Percentiles rank a stretch among this genome's conserved stretches.
Evolutionary conservation across 164 flowering plant species (phyloP).

Genomic region (Santalum album): DNA sequence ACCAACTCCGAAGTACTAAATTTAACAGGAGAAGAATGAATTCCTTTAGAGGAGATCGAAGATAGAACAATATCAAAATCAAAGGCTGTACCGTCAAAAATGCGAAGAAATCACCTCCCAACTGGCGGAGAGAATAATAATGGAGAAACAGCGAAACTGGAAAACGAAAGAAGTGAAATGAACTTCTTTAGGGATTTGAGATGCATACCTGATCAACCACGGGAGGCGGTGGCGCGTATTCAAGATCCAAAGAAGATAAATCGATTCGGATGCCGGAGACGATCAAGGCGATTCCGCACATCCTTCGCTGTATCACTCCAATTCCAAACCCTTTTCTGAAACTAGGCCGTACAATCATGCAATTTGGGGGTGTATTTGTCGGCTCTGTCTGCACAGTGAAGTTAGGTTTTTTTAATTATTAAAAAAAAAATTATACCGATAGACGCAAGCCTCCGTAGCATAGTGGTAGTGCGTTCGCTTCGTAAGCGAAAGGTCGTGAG

Average conservation of each 20-base stretch:
- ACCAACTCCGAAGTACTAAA: too few relatives aligned
- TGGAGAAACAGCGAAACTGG: neutral
- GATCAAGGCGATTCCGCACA: constrained; percentile 84
- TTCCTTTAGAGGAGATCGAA: too few relatives aligned
- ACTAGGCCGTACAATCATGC: too few relatives aligned
- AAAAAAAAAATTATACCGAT: too few relatives aligned
- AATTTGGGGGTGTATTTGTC: too few relatives aligned
- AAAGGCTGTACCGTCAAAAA: neutral
- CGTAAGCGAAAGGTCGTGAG: constrained; percentile 99
- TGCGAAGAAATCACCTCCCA: neutral
- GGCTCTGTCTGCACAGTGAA: too few relatives aligned
- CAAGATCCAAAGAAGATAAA: constrained; percentile 20
- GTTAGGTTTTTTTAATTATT: too few relatives aligned
- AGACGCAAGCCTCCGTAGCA: constrained; percentile 77
- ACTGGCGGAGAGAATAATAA: neutral
- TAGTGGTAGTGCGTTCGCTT: constrained; percentile 99
- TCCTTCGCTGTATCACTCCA: constrained; percentile 11
- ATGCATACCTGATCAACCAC: constrained; percentile 22
- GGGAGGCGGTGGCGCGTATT: constrained; percentile 12
- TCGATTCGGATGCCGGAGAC: constrained; percentile 48
- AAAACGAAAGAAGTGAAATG: neutral
- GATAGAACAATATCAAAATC: neutral
- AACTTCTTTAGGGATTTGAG: neutral
- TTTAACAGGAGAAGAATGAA: too few relatives aligned
- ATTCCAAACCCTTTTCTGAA: too few relatives aligned